Percentiles rank a stretch among this genome's conserved stretches.
Conservation (phyloP, 2,329 filamentous ascomycete species). For the Saccharata proteae region DNA sequence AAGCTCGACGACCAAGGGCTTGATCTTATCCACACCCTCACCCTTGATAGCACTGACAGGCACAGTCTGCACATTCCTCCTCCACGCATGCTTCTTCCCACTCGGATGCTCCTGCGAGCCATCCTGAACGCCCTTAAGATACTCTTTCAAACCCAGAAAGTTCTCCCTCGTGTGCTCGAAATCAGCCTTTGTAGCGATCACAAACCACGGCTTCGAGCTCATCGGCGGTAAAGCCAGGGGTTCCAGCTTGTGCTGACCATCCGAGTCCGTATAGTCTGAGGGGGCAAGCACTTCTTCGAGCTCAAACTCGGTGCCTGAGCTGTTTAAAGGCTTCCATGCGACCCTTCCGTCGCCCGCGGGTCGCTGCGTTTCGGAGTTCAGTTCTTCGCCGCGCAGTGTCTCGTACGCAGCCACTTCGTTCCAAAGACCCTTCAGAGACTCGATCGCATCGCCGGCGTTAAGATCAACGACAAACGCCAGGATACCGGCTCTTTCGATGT, state of each 20-base stretch:
- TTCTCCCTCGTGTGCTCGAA: conserved; percentile 66
- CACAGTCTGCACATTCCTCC: conserved; percentile 47
- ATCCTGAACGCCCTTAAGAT: conserved; percentile 54
- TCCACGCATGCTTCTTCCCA: conserved; percentile 50
- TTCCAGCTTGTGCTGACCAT: too few species aligned
- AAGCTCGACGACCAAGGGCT: conserved; percentile 59
- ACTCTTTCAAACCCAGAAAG: conserved; percentile 56
- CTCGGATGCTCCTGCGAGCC: conserved; percentile 62
- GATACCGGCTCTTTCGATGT: conserved; percentile 86
- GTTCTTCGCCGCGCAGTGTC: conserved; percentile 61
- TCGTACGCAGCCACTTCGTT: conserved; percentile 83
- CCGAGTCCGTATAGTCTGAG: conserved; percentile 14
- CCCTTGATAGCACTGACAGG: conserved; percentile 84
- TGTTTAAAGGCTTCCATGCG: conserved; percentile 12
- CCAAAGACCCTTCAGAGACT: conserved; percentile 73
- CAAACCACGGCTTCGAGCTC: conserved; percentile 92
- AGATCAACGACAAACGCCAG: conserved; percentile 91
- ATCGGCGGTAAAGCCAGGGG: conserved; percentile 54
- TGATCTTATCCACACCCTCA: conserved; percentile 65
- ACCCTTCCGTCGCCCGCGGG: conserved; percentile 24
- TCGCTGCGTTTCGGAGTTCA: conserved; percentile 51
- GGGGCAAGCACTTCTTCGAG: conserved; percentile 9
- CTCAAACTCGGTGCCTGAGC: conserved; percentile 6
- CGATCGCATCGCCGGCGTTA: conserved; percentile 63
- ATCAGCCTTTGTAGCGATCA: conserved; percentile 88